Percentiles rank a stretch among this genome's conserved stretches.
Conservation (phyloP, 768 basidiomycete species). For the Trametes cingulata region DNA sequence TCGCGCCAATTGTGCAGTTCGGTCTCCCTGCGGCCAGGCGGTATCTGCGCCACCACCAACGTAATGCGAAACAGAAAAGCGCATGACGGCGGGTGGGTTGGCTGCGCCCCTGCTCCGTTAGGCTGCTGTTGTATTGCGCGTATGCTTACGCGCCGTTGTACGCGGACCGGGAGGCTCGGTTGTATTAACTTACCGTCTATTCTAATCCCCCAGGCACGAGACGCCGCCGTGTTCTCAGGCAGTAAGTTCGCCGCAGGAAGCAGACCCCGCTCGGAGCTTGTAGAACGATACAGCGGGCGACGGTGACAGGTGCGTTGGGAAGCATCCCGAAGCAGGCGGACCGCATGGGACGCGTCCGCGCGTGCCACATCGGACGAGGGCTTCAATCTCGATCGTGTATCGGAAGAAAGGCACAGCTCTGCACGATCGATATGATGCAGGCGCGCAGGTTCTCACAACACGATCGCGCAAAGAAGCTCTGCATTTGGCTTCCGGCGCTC, state of each 20-base stretch:
- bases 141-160: constrained; percentile 2
- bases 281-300: constrained; percentile 3
- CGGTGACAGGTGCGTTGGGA: constrained; percentile 15
- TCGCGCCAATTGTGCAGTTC: constrained; percentile 47
- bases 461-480: constrained; percentile 17
- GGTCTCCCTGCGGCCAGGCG: constrained; percentile 59
- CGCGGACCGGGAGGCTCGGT: constrained; percentile 6
- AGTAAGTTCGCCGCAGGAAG: constrained; percentile 7
- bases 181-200: constrained; percentile 18
- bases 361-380: constrained; percentile 11
- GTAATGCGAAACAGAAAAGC: constrained; percentile 35
- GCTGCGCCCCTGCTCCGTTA: not conserved
- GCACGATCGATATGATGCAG: constrained; percentile 17
- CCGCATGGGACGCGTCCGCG: constrained; percentile 17
- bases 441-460: constrained; percentile 8
- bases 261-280: not conserved
- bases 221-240: constrained; percentile 7
- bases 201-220: constrained; percentile 19
- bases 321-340: constrained; percentile 17
- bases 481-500: not conserved
- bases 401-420: constrained; percentile 16
- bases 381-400: constrained; percentile 16
- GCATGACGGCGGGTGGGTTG: constrained; percentile 7
- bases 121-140: not conserved
- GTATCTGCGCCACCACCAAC: constrained; percentile 44